Evolutionary conservation across 768 basidiomycete species (phyloP), one percentile per base, ranked within the genome.

Genomic region (Pleurotus pulmonarius): DNA sequence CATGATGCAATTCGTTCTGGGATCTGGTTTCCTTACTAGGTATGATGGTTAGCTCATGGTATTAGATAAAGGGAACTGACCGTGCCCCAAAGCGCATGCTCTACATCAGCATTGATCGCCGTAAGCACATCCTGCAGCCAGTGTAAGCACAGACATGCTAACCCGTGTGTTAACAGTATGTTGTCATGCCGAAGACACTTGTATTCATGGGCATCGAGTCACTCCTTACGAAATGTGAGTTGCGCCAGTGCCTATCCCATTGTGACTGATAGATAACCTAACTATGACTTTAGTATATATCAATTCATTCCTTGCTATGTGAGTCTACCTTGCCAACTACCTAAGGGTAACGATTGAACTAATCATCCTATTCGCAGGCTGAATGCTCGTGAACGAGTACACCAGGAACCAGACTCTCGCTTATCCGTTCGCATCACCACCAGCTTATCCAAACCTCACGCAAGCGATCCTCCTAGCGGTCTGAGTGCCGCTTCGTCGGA

Each of bases 271-370:
- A 16, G 20, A 9, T 38, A 11, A 49, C 15, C n/a, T 49, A 40
- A 15, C 12, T 39, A 16, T 16, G 26, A 20, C 16, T 25, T 16
- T 52, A 70, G 69, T 69, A 15, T 70, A 70, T 46, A 63, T 66
- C 58, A 68, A 67, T 56, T 70, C 69, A 48, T 69, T 65, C 55
- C 58, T 70, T 22, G 67, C 69, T 11, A 70, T 70, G 69, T 68
- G 58, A 18, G 59, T 22, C 15, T 26, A 2, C 5, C 26, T 4
- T 4, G 1, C 0, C 5, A 8, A 49, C 15, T 0, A 45, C 41
- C 20, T 3, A 13, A 16, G 7, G n/a, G n/a, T 25, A 15, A 49
- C 48, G 9, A 6, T 16, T 2, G 1, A 16, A 22, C 29, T 34
- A 34, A 34, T 34, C 15, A 16, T 20, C 16, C 29, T n/a, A 5